Evolutionary conservation across 345 rosid species (phyloP).

Genomic region (Boechera retrofracta): DNA sequence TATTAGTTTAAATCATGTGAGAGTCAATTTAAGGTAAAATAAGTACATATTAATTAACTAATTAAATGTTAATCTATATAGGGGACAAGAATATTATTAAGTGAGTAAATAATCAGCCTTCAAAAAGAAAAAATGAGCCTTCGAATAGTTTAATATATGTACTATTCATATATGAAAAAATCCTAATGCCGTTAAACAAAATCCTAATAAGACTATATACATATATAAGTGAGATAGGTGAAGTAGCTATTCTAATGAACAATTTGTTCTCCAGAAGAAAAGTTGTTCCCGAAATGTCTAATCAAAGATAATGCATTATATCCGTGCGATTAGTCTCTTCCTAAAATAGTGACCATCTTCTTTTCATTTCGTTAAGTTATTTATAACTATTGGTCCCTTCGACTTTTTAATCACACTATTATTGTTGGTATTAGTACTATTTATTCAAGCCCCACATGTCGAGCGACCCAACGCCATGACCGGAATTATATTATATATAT

Average conservation of each 20-base stretch:
- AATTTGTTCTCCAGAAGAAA: slow-evolving; percentile 15
- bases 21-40: background rate
- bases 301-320: slow-evolving; percentile 30
- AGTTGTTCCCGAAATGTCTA: slow-evolving; percentile 22
- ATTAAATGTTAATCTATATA: background rate
- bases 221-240: background rate
- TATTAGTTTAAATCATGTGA: slow-evolving; percentile 3
- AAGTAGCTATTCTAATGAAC: slow-evolving; percentile 23
- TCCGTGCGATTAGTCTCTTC: slow-evolving; percentile 42
- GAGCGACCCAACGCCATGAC: slow-evolving; percentile 28
- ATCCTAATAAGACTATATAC: background rate
- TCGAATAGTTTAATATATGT: background rate
- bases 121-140: background rate
- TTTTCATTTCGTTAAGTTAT: slow-evolving; percentile 33
- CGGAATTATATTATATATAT: slow-evolving; percentile 16
- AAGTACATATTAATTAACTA: background rate
- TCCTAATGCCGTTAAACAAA: background rate
- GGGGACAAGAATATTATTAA: slow-evolving; percentile 32
- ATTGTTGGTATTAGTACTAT: slow-evolving; percentile 7
- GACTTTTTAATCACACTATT: slow-evolving; percentile 11
- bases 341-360: slow-evolving; percentile 23
- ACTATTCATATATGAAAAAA: slow-evolving; percentile 1
- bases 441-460: slow-evolving; percentile 40
- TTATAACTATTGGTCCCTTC: slow-evolving; percentile 18
- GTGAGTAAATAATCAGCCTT: background rate